Evolutionary conservation across 2,329 filamentous ascomycete species (phyloP), one percentile per base, ranked within the genome.

Genomic region (Diaporthe destruens): DNA sequence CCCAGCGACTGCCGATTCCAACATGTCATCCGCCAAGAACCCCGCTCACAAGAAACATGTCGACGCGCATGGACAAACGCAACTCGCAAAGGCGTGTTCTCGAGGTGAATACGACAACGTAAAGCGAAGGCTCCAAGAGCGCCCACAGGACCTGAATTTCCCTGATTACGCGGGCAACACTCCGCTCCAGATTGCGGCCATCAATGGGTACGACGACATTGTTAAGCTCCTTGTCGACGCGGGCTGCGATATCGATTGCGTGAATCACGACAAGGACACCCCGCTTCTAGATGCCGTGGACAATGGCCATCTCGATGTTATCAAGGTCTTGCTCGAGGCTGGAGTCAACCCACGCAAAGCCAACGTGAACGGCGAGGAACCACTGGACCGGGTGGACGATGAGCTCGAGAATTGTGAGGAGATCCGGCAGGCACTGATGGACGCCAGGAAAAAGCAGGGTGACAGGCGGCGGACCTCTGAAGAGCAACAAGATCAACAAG

Each of bases 81-180:
- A 93, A 69, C 86, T 99, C 32, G 95, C 96, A n/a, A 91, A 95
- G 76, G 95, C 96, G 36, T 97, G 95, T 81, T 94, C 95, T 49
- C 91, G 92, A 77, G 94, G 95, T 66, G 94, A 97, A 79, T 89
- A 96, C 71, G 93, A 96, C 1, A 86, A 87, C 12, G 95, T 94
- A 20, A 95, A 93, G 80, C 88, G 90, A 77, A 90, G 93, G 75
- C 88, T 95, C 42, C 86, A 88, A 11, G 94, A 97, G 79, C 90
- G 95, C 25, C 95, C 94, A 0, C 94, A 97, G 75, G 95, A 98
- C 81, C 82, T 98, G 69, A 94, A 99, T 77, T 89, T 95, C 72
- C 91, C 94, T 32, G 96, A 99, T 79, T 97, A 98, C 80, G 96
- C 96, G 18, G 94, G 94, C n/a, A 98, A 98, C 78, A 97, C 96